A percentile compares a stretch with the other conserved stretches of the same genome.
phyloP scores from a whole-genome alignment of 1,139 yeast genomes.

The Sugiyamaella grinbergsii region DNA sequence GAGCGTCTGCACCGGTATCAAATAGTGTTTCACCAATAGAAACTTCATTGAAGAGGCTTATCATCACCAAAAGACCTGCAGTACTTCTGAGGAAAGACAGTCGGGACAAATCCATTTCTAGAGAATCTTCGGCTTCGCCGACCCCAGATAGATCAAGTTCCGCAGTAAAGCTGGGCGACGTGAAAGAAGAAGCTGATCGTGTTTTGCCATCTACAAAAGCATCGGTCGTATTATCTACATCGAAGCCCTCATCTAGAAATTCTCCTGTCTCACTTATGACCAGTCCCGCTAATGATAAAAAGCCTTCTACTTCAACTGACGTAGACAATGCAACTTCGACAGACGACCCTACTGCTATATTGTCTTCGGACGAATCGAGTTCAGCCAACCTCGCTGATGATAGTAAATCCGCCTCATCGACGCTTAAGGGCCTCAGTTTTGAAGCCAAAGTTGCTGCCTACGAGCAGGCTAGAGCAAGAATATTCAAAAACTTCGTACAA shows the following conservation, averaged over 20 bases:
- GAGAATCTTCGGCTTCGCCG: conserved; percentile 10
- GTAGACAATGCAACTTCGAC: background rate
- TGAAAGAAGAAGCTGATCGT: background rate
- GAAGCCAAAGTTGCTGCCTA: conserved; percentile 48
- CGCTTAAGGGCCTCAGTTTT: conserved; percentile 45
- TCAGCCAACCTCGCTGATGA: background rate
- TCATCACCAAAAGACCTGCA: conserved; percentile 14
- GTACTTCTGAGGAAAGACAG: conserved; percentile 10
- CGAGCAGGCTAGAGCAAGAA: conserved; percentile 50
- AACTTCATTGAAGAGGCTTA: conserved; percentile 8
- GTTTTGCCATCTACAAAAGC: background rate
- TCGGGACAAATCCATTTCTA: background rate
- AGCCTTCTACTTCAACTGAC: background rate
- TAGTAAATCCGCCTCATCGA: background rate
- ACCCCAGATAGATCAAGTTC: background rate
- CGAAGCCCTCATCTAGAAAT: background rate
- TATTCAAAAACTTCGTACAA: conserved; percentile 43
- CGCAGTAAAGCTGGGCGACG: no score
- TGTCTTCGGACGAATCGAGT: conserved; percentile 1
- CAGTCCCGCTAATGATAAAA: background rate
- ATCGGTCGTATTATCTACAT: background rate
- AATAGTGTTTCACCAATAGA: conserved; percentile 1
- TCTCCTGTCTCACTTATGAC: background rate
- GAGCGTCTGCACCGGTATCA: background rate
- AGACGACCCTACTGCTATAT: background rate